Evolutionary conservation across 805 yeast genomes (phyloP).

Genomic region (Hagleromyces aurorensis): DNA sequence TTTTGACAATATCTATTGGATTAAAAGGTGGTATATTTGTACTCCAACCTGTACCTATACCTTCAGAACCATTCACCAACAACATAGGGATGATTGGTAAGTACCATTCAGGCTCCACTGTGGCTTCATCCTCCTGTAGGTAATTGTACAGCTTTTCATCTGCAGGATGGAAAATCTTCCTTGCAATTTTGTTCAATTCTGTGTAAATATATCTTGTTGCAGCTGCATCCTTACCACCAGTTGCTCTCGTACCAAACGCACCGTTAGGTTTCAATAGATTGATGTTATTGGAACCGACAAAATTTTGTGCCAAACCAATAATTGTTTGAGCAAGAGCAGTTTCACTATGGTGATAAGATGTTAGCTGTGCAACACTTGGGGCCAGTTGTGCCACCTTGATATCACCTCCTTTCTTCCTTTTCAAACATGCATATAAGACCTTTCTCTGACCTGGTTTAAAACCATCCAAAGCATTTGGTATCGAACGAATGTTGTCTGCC

Average conservation of each 20-base stretch:
- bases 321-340: conserved; percentile 81
- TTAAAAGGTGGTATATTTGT: conserved; percentile 86
- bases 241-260: conserved; percentile 90
- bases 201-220: conserved; percentile 96
- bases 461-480: conserved; percentile 91
- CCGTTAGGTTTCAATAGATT: conserved; percentile 85
- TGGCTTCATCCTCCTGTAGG: conserved; percentile 84
- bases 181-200: conserved; percentile 66
- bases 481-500: conserved; percentile 94
- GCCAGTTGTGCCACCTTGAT: conserved; percentile 86
- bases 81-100: conserved; percentile 90
- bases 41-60: conserved; percentile 99
- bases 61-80: conserved; percentile 94
- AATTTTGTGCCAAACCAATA: conserved; percentile 90
- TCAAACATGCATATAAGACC: conserved; percentile 80
- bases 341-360: conserved; percentile 96
- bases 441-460: conserved; percentile 96
- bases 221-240: conserved; percentile 98
- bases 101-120: conserved; percentile 95
- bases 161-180: conserved; percentile 64
- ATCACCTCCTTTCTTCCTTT: conserved; percentile 64
- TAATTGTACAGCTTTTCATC: conserved; percentile 76
- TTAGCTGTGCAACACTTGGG: conserved; percentile 80
- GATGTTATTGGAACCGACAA: conserved; percentile 85
- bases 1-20: conserved; percentile 73